Evolutionary conservation across 2,329 filamentous ascomycete genomes (phyloP).

Genomic region (Hypoxylon sp.): DNA sequence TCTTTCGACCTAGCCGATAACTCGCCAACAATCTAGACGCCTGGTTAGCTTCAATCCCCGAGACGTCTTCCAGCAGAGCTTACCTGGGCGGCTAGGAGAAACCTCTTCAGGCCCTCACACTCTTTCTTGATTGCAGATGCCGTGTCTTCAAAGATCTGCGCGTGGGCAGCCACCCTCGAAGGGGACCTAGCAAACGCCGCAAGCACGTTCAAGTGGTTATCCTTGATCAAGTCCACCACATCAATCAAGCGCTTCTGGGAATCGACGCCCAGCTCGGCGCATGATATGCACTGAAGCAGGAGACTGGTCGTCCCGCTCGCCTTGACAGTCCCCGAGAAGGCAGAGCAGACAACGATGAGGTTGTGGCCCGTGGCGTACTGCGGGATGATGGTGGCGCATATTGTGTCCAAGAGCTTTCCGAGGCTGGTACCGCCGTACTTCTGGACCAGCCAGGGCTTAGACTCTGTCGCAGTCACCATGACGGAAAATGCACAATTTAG

Average conservation of each 20-base stretch:
- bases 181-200: slow-evolving; percentile 40
- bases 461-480: slow-evolving; percentile 37
- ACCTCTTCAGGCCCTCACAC: slow-evolving; percentile 61
- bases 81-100: slow-evolving; percentile 66
- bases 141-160: slow-evolving; percentile 56
- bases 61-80: slow-evolving; percentile 17
- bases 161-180: slow-evolving; percentile 3
- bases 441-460: slow-evolving; percentile 66
- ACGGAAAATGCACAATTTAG: slow-evolving; percentile 11
- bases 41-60: slow-evolving; percentile 23
- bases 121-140: slow-evolving; percentile 60
- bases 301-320: slow-evolving; percentile 67
- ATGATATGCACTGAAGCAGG: slow-evolving; percentile 51
- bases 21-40: slow-evolving; percentile 58
- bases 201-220: slow-evolving; percentile 62
- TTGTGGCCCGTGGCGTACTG: slow-evolving; percentile 57
- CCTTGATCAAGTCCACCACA: slow-evolving; percentile 62
- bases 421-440: slow-evolving; percentile 72
- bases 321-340: slow-evolving; percentile 66
- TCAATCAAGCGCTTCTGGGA: slow-evolving; percentile 56
- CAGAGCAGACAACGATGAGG: slow-evolving; percentile 69
- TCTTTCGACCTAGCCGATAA: slow-evolving; percentile 65
- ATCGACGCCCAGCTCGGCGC: slow-evolving; percentile 40
- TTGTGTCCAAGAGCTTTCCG: slow-evolving; percentile 68
- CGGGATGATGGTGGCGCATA: slow-evolving; percentile 52